Evolutionary conservation across 352 stramenopile genomes (phyloP).

Genomic region (Pythium diclinum): DNA sequence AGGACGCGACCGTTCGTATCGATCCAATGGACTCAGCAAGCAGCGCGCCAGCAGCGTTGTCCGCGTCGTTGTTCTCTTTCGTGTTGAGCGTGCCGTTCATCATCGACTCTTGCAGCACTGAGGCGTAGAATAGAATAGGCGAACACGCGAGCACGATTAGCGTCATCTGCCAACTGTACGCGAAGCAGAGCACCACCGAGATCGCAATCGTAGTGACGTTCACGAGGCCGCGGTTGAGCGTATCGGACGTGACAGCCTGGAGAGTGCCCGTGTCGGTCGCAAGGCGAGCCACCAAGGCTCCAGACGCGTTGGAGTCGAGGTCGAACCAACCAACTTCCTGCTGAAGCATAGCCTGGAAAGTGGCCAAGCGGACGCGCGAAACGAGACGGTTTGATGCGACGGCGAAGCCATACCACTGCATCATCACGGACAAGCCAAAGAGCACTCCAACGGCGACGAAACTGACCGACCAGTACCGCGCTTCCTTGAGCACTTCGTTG

Average conservation of each 20-base stretch:
- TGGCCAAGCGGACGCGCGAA: conserved; percentile 36
- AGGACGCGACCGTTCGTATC: conserved; percentile 58
- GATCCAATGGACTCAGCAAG: conserved; percentile 44
- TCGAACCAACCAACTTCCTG: conserved; percentile 84
- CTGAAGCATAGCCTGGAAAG: conserved; percentile 56
- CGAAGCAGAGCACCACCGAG: conserved; percentile 43
- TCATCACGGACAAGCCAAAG: conserved; percentile 36
- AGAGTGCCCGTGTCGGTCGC: conserved; percentile 71
- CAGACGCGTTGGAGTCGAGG: conserved; percentile 50
- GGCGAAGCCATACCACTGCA: conserved; percentile 53
- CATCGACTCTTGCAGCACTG: too few relatives aligned
- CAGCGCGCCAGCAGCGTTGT: conserved; percentile 34
- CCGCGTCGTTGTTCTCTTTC: conserved; percentile 42
- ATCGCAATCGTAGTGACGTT: conserved; percentile 52
- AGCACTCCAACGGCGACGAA: conserved; percentile 39
- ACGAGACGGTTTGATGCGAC: conserved; percentile 48
- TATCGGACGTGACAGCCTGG: conserved; percentile 70
- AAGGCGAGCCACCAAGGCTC: conserved; percentile 58
- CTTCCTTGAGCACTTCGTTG: conserved; percentile 18
- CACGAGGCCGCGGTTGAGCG: conserved; percentile 54
- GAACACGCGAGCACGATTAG: conserved; percentile 35
- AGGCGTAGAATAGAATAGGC: conserved; percentile 24
- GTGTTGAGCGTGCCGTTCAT: conserved; percentile 29
- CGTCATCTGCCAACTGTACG: conserved; percentile 63
- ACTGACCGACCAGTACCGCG: conserved; percentile 32